Evolutionary conservation across 306 rosid genomes (phyloP).

Genomic region (Alnus glutinosa): DNA sequence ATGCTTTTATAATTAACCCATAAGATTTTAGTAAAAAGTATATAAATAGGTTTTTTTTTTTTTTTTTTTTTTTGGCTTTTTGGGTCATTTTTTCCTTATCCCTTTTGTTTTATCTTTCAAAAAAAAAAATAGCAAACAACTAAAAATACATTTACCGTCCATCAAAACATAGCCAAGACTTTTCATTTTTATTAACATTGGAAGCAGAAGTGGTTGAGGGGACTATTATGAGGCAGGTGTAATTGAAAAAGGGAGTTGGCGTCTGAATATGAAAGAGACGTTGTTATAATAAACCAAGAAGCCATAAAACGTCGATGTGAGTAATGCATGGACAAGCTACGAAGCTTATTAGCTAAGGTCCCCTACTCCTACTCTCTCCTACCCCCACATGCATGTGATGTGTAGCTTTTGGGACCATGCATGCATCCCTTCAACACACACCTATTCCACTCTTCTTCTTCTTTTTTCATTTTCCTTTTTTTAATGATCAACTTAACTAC

Average conservation of each 20-base stretch:
- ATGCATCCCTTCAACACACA: background rate
- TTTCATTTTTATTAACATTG: background rate
- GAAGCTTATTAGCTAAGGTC: background rate
- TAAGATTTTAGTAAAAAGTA: too few species aligned
- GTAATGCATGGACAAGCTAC: background rate
- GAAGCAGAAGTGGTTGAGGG: background rate
- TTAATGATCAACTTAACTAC: too few species aligned
- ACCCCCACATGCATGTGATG: background rate
- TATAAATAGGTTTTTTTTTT: background rate
- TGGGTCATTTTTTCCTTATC: too few species aligned
- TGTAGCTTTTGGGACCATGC: slow-evolving; percentile 30
- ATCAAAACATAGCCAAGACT: background rate
- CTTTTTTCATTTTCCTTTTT: too few species aligned
- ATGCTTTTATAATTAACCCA: too few species aligned
- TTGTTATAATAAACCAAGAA: slow-evolving; percentile 5
- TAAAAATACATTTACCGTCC: too few species aligned
- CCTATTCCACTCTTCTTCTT: too few species aligned
- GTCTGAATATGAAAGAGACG: slow-evolving; percentile 15
- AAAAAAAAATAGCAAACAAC: too few species aligned
- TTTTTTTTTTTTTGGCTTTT: background rate
- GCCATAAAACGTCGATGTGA: background rate
- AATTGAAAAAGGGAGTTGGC: background rate
- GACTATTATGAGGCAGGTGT: slow-evolving; percentile 29
- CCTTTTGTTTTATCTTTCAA: too few species aligned
- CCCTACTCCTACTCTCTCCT: background rate